Percentiles rank a stretch among this genome's conserved stretches.
Conservation (phyloP, 495 filamentous ascomycete genomes). For the Aspergillus bertholletiae region DNA sequence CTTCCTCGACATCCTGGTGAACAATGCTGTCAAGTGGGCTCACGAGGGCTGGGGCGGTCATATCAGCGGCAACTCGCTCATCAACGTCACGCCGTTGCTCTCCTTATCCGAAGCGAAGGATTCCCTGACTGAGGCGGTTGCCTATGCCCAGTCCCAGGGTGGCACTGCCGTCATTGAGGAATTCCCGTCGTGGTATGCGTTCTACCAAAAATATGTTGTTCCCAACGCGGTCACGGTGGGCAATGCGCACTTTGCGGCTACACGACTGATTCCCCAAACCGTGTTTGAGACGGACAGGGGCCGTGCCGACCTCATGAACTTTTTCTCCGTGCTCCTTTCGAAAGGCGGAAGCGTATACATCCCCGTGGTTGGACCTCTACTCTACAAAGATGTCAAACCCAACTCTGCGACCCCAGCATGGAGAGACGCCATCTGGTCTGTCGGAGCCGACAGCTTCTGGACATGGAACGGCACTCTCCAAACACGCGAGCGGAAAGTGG, state of each 20-base stretch:
- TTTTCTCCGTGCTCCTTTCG: conserved; percentile 11
- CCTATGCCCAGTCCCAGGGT: conserved; percentile 25
- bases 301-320: conserved; percentile 20
- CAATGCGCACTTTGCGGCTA: conserved; percentile 24
- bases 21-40: conserved; percentile 39
- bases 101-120: conserved; percentile 24
- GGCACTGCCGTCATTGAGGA: conserved; percentile 29
- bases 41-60: conserved; percentile 49
- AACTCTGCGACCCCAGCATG: conserved; percentile 43
- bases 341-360: conserved; percentile 22
- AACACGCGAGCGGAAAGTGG: conserved; percentile 26
- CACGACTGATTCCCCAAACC: conserved; percentile 35
- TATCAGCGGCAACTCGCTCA: conserved; percentile 30
- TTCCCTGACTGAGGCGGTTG: conserved; percentile 24
- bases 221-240: conserved; percentile 26
- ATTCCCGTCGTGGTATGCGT: conserved; percentile 25
- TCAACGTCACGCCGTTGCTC: conserved; percentile 36
- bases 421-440: conserved; percentile 36
- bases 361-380: conserved; percentile 24
- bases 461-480: conserved; percentile 32
- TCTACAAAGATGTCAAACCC: conserved; percentile 24
- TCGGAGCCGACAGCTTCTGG: conserved; percentile 29
- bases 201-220: conserved; percentile 36
- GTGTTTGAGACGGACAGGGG: conserved; percentile 24
- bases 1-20: conserved; percentile 35